A percentile compares a stretch with the other conserved stretches of the same genome.
Conservation (phyloP, 352 stramenopile genomes). For the Pythium pyrilobum region DNA sequence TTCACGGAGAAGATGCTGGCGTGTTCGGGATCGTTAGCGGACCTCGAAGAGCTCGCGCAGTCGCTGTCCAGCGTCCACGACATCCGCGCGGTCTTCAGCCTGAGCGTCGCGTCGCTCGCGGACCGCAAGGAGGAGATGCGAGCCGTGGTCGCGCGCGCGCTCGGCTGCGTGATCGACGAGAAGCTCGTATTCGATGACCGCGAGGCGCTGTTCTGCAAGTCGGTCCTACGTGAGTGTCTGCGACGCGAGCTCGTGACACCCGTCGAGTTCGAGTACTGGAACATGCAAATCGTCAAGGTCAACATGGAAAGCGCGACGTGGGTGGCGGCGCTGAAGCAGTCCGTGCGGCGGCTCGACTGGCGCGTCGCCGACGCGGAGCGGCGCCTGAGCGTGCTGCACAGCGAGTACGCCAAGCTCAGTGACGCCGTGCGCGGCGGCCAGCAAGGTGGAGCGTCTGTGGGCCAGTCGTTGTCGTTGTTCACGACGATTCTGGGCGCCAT, state of each 20-base stretch:
- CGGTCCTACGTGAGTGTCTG: constrained; percentile 6
- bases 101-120: neutral
- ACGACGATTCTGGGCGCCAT: neutral
- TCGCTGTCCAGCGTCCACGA: constrained; percentile 5
- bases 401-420: constrained; percentile 1
- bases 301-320: constrained; percentile 13
- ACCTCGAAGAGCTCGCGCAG: constrained; percentile 2
- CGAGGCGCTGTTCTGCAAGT: constrained; percentile 7
- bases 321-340: constrained; percentile 5
- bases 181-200: constrained; percentile 12
- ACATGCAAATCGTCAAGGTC: constrained; percentile 8
- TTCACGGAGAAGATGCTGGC: neutral
- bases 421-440: neutral
- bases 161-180: constrained; percentile 8
- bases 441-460: neutral
- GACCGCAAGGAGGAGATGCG: neutral
- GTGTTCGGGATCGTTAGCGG: neutral
- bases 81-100: constrained; percentile 1
- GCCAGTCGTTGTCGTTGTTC: neutral
- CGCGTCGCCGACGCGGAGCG: neutral
- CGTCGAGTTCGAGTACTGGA: constrained; percentile 1
- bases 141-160: neutral
- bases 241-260: neutral
- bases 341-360: neutral
- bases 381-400: neutral